Conservation (phyloP, 495 filamentous ascomycete species). For the Darksidea phi region DNA sequence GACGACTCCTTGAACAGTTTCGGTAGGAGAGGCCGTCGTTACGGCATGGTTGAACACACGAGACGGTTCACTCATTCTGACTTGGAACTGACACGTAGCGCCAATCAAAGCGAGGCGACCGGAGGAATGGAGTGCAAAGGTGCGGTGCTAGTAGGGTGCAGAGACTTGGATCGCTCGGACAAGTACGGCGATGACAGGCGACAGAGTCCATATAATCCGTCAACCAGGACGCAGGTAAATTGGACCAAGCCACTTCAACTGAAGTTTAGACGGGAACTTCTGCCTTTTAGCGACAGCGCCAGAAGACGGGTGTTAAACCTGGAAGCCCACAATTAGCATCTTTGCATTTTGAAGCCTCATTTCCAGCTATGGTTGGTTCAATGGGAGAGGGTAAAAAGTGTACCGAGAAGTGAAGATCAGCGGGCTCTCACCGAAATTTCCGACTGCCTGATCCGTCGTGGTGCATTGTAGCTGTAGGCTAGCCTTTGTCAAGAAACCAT, state of each 20-base stretch:
- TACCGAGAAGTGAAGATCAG: constrained; percentile 10
- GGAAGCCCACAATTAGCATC: constrained; percentile 8
- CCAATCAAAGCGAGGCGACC: constrained; percentile 19
- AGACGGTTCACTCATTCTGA: constrained; percentile 28
- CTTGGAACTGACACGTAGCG: constrained; percentile 18
- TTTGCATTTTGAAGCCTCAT: constrained; percentile 16
- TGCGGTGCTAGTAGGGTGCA: constrained; percentile 11
- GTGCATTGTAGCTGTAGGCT: constrained; percentile 23
- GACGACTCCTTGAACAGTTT: constrained; percentile 16
- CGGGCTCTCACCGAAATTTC: constrained; percentile 13
- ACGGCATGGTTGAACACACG: constrained; percentile 10
- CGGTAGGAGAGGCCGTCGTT: constrained; percentile 14
- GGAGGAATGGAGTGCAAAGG: constrained; percentile 7
- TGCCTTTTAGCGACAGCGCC: background rate
- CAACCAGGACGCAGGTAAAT: background rate
- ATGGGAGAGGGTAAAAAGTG: constrained; percentile 4
- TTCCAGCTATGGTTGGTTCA: constrained; percentile 14
- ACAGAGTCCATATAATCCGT: constrained; percentile 14
- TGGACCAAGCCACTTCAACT: background rate
- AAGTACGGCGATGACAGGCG: constrained; percentile 21
- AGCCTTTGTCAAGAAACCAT: constrained; percentile 11
- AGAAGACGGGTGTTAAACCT: background rate
- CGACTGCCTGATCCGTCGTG: constrained; percentile 20
- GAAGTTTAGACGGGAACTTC: background rate
- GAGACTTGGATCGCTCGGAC: constrained; percentile 15